Evolutionary conservation across 2,329 filamentous ascomycete species (phyloP).

Genomic region (Metarhizium sp.): DNA sequence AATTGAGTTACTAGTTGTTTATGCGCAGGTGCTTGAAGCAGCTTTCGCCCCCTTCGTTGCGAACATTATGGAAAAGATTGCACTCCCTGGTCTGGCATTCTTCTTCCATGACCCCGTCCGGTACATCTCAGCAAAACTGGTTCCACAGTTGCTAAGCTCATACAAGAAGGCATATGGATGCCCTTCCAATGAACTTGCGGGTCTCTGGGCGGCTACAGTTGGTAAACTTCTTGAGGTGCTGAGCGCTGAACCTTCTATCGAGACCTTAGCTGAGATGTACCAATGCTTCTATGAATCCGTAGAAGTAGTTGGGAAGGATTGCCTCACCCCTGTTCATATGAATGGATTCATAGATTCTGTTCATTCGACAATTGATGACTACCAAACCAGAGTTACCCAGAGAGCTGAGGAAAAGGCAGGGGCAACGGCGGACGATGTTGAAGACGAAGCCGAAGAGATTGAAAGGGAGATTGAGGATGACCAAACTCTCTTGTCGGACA

Average conservation of each 20-base stretch:
- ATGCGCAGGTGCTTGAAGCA: conserved; percentile 89
- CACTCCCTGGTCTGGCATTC: conserved; percentile 85
- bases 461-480: conserved; percentile 94
- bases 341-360: conserved; percentile 78
- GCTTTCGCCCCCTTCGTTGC: conserved; percentile 86
- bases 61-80: conserved; percentile 94
- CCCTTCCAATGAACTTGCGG: conserved; percentile 67
- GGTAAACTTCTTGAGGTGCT: conserved; percentile 91
- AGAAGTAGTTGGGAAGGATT: conserved; percentile 83
- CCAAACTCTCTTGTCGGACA: conserved; percentile 90
- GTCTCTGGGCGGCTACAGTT: conserved; percentile 76
- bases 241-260: conserved; percentile 86
- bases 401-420: conserved; percentile 74
- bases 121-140: conserved; percentile 87
- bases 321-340: conserved; percentile 72
- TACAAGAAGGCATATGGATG: conserved; percentile 88
- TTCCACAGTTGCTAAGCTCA: conserved; percentile 85
- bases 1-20: conserved; percentile 96
- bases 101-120: conserved; percentile 99
- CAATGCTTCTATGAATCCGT: conserved; percentile 99
- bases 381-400: conserved; percentile 75
- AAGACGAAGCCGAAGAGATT: conserved; percentile 80
- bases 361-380: conserved; percentile 80
- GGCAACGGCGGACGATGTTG: conserved; percentile 71
- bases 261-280: conserved; percentile 97